phyloP scores from a whole-genome alignment of 1,284 basidiomycete species.

The Gomphus bonarii region DNA sequence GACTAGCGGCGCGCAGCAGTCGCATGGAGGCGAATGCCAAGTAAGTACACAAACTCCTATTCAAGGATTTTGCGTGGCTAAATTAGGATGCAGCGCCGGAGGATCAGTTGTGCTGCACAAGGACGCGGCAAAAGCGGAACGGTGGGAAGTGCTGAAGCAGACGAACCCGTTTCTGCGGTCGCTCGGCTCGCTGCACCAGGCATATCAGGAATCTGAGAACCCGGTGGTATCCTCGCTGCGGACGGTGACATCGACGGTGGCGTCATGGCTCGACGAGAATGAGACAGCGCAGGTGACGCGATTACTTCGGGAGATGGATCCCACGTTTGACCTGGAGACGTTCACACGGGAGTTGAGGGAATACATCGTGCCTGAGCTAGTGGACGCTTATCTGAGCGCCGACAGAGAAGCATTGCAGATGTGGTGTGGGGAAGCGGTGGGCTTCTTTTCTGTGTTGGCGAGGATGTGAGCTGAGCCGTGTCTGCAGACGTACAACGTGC shows the following conservation, averaged over 20 bases:
- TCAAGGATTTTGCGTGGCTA: not conserved
- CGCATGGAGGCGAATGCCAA: constrained; percentile 65
- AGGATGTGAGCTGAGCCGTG: not conserved
- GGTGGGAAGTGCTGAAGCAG: constrained; percentile 67
- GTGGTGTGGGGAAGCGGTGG: constrained; percentile 95
- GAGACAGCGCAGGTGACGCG: constrained; percentile 92
- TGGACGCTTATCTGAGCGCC: constrained; percentile 90
- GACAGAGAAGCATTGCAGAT: constrained; percentile 77
- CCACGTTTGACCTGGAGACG: constrained; percentile 74
- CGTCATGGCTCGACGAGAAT: constrained; percentile 92
- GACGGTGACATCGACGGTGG: constrained; percentile 76
- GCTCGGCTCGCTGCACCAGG: constrained; percentile 50
- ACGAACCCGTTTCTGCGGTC: constrained; percentile 63
- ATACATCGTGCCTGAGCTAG: constrained; percentile 95
- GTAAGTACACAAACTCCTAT: constrained; percentile 34
- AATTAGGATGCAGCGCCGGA: constrained; percentile 55
- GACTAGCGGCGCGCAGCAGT: constrained; percentile 31
- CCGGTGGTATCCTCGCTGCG: constrained; percentile 78
- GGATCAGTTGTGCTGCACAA: constrained; percentile 77
- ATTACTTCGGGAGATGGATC: constrained; percentile 81
- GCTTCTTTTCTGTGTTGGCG: constrained; percentile 22
- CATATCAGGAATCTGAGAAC: constrained; percentile 91
- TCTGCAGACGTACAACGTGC: constrained; percentile 82
- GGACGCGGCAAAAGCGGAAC: constrained; percentile 64
- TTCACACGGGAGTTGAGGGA: constrained; percentile 91